phyloP scores from a whole-genome alignment of 2,329 filamentous ascomycete genomes.

The Epichloe scottii region DNA sequence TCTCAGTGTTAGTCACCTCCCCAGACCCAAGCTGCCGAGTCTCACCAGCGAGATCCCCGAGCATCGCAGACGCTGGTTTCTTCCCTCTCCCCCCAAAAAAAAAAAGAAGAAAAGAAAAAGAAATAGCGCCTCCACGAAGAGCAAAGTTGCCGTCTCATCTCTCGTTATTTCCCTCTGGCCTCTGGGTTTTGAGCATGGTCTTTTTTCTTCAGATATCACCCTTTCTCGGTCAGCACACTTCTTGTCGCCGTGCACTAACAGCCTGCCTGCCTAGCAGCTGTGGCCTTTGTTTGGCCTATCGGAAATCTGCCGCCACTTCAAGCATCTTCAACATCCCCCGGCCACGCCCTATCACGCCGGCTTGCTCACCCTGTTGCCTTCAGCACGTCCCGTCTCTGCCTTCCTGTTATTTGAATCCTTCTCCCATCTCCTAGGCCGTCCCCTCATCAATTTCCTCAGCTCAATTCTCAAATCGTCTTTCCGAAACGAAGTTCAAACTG shows the following conservation, averaged over 20 bases:
- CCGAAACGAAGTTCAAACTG: constrained; percentile 2
- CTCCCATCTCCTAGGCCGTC: background rate
- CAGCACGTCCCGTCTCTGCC: constrained; percentile 9
- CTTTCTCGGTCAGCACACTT: background rate
- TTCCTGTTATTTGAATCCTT: constrained; percentile 3
- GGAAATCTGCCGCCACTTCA: constrained; percentile 17
- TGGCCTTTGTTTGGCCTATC: constrained; percentile 18
- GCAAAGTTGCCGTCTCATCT: background rate
- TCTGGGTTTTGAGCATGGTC: background rate
- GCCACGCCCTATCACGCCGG: constrained; percentile 9
- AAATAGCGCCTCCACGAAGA: background rate
- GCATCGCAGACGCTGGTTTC: background rate
- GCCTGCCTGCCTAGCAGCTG: constrained; percentile 11
- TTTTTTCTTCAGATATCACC: background rate
- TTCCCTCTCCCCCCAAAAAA: no score
- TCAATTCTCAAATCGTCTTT: constrained; percentile 8
- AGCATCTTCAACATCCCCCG: constrained; percentile 9
- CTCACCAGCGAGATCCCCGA: background rate
- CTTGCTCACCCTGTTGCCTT: constrained; percentile 9
- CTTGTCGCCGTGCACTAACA: constrained; percentile 6
- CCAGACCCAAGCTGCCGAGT: background rate
- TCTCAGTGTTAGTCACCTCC: constrained; percentile 8
- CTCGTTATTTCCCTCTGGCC: background rate
- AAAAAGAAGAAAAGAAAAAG: no score
- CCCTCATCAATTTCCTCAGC: background rate